phyloP scores from a whole-genome alignment of 1,139 yeast genomes.

The Kurtzmaniella quercitrusa region DNA sequence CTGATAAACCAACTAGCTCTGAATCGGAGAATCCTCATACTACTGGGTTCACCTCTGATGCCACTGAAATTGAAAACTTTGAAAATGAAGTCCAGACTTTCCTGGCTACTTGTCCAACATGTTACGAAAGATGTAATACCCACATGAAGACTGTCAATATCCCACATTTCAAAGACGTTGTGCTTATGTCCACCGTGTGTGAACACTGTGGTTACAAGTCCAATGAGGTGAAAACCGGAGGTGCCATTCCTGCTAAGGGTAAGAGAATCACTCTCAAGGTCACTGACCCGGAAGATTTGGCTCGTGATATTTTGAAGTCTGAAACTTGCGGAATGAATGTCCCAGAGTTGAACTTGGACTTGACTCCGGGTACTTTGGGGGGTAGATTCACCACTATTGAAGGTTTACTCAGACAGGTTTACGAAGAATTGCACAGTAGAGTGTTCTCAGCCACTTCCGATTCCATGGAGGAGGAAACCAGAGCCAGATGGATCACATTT shows the following conservation, averaged over 20 bases:
- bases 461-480: constrained; percentile 79
- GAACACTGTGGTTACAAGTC: constrained; percentile 93
- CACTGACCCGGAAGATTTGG: constrained; percentile 89
- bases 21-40: constrained; percentile 29
- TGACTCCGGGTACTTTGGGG: constrained; percentile 95
- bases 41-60: constrained; percentile 60
- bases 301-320: constrained; percentile 90
- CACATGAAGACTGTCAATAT: constrained; percentile 96
- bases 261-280: constrained; percentile 67
- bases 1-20: no score
- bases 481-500: constrained; percentile 75
- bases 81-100: constrained; percentile 90
- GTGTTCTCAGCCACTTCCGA: constrained; percentile 87
- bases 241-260: constrained; percentile 88
- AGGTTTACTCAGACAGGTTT: constrained; percentile 84
- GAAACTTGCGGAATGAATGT: constrained; percentile 85
- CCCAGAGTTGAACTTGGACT: constrained; percentile 87
- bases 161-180: constrained; percentile 97
- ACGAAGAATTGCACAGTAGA: constrained; percentile 81
- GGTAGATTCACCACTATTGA: constrained; percentile 97
- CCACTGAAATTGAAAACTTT: constrained; percentile 79
- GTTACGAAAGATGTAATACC: constrained; percentile 77
- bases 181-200: constrained; percentile 93
- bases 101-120: constrained; percentile 88
- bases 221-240: constrained; percentile 98